phyloP scores from a whole-genome alignment of 2,329 filamentous ascomycete species.

The Alternaria tenuissima region DNA sequence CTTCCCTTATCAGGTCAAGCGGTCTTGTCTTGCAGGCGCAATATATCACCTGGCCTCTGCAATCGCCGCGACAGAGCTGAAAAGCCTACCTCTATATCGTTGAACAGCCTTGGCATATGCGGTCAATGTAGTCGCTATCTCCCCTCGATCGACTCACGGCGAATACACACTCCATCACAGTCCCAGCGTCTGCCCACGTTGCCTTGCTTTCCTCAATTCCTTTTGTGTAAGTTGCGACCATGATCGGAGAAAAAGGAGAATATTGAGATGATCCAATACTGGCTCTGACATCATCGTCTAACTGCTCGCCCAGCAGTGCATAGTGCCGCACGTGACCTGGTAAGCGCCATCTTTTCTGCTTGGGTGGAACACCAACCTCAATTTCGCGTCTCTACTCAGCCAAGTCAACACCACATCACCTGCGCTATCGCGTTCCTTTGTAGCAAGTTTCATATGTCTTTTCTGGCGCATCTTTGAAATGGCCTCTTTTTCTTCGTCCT shows the following conservation, averaged over 20 bases:
- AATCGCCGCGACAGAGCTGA: background rate
- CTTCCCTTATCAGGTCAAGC: conserved; percentile 20
- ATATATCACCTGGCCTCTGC: conserved; percentile 1
- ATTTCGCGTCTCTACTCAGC: background rate
- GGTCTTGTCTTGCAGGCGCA: conserved; percentile 14
- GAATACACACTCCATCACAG: background rate
- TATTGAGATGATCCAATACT: background rate
- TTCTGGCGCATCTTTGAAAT: background rate
- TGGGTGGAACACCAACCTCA: conserved; percentile 11
- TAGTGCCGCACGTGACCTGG: conserved; percentile 15
- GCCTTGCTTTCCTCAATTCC: background rate
- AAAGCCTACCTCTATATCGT: background rate
- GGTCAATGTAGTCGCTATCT: background rate
- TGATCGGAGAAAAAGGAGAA: background rate
- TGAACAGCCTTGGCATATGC: conserved; percentile 2
- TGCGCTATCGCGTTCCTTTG: background rate
- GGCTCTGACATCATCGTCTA: background rate
- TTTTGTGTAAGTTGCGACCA: background rate
- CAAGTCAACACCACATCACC: conserved; percentile 12
- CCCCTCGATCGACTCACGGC: background rate
- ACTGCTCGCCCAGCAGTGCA: background rate
- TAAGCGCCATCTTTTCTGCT: conserved; percentile 10
- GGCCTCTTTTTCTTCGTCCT: background rate
- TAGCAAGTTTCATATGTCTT: background rate
- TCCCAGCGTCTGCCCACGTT: background rate